phyloP scores from a whole-genome alignment of 2,329 filamentous ascomycete species.

The Arthrobotrys pseudoclavata region DNA sequence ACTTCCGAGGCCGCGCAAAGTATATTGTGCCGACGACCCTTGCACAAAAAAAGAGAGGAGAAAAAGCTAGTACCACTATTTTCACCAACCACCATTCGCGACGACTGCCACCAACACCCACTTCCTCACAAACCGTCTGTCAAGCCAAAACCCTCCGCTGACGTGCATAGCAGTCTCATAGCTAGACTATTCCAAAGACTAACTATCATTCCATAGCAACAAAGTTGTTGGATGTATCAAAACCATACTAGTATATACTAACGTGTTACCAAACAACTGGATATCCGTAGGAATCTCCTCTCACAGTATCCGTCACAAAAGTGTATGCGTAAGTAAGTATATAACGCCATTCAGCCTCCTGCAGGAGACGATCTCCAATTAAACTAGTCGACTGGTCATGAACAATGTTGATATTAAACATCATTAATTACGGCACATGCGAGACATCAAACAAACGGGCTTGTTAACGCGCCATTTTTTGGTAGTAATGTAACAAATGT shows the following conservation, averaged over 20 bases:
- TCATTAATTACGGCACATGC: conserved; percentile 5
- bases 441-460: neutral
- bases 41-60: no score
- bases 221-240: neutral
- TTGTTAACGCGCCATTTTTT: neutral
- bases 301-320: neutral
- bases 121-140: neutral
- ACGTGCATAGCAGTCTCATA: neutral
- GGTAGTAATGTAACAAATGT: neutral
- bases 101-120: neutral
- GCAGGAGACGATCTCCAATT: neutral
- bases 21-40: neutral
- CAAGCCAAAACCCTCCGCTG: neutral
- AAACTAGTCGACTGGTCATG: neutral
- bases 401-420: neutral
- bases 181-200: neutral
- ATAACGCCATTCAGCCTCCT: neutral
- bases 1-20: no score
- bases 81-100: no score
- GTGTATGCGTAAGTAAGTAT: neutral
- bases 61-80: neutral
- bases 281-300: neutral
- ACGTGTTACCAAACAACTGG: neutral
- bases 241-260: neutral
- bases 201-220: neutral